Evolutionary conservation across 495 filamentous ascomycete genomes (phyloP).

Genomic region (Penicillium paxilli): DNA sequence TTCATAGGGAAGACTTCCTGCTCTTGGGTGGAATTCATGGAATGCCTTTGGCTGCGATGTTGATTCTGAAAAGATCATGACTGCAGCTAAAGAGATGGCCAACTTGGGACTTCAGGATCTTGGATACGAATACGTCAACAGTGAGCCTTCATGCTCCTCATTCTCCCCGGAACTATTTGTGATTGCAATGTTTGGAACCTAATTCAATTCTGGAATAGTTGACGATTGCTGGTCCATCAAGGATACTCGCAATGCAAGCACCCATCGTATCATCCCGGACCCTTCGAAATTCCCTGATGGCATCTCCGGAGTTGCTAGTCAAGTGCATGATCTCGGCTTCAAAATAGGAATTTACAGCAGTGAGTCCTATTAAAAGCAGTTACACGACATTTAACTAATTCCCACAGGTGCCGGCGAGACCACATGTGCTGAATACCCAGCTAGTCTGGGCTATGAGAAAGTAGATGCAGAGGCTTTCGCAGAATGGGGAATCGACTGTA

Average conservation of each 20-base stretch:
- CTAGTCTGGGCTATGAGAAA: conserved; percentile 59
- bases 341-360: conserved; percentile 67
- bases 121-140: conserved; percentile 68
- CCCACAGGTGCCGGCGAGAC: conserved; percentile 53
- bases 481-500: conserved; percentile 66
- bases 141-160: conserved; percentile 33
- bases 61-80: conserved; percentile 50
- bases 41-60: conserved; percentile 61
- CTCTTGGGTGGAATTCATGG: conserved; percentile 63
- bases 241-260: conserved; percentile 45
- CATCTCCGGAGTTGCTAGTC: conserved; percentile 55
- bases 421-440: conserved; percentile 66
- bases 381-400: no score
- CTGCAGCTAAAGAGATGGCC: conserved; percentile 51
- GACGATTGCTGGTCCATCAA: conserved; percentile 66
- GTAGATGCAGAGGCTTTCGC: conserved; percentile 63
- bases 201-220: conserved; percentile 19
- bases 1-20: conserved; percentile 48
- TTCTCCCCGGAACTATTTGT: no score
- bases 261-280: conserved; percentile 54
- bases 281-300: conserved; percentile 61
- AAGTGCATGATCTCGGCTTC: conserved; percentile 60
- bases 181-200: background rate
- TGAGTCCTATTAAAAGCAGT: no score
- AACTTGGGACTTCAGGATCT: conserved; percentile 57